Percentiles rank a stretch among this genome's conserved stretches.
phyloP scores from a whole-genome alignment of 2,329 filamentous ascomycete species.

The Diaporthe sp. region DNA sequence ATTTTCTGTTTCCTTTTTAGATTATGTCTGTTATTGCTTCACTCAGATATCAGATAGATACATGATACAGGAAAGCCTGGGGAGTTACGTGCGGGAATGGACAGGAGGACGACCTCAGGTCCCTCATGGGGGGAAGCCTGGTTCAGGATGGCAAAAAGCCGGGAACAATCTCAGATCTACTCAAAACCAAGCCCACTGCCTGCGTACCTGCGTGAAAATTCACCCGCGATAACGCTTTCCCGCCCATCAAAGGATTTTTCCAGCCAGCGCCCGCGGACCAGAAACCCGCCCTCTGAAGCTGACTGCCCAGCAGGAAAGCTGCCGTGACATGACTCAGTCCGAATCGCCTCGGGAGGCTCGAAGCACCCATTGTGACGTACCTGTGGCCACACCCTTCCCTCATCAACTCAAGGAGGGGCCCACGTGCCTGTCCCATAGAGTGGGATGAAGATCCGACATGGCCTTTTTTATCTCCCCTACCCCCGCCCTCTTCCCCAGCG shows the following conservation, averaged over 20 bases:
- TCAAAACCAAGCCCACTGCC: not conserved
- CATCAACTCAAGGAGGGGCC: not conserved
- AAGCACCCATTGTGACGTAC: constrained; percentile 34
- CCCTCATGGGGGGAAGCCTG: not conserved
- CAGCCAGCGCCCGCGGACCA: not conserved
- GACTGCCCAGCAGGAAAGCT: constrained; percentile 8
- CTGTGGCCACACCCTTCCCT: constrained; percentile 13
- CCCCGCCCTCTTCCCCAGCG: not conserved
- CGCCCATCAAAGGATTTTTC: not conserved
- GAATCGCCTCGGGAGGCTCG: not conserved
- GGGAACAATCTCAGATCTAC: constrained; percentile 24
- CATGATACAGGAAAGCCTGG: constrained; percentile 10
- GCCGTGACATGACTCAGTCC: constrained; percentile 36
- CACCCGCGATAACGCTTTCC: not conserved
- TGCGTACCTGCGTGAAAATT: no score
- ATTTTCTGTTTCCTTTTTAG: constrained; percentile 14
- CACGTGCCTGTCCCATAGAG: constrained; percentile 17
- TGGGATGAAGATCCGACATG: constrained; percentile 5
- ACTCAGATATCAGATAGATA: constrained; percentile 19
- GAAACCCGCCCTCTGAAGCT: not conserved
- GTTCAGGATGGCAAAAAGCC: constrained; percentile 16
- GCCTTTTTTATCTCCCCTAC: not conserved
- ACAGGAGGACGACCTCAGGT: not conserved
- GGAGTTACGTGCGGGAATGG: constrained; percentile 3
- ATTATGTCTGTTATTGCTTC: not conserved